Conservation (phyloP, 2,329 filamentous ascomycete species). For the Aureobasidium sp. region DNA sequence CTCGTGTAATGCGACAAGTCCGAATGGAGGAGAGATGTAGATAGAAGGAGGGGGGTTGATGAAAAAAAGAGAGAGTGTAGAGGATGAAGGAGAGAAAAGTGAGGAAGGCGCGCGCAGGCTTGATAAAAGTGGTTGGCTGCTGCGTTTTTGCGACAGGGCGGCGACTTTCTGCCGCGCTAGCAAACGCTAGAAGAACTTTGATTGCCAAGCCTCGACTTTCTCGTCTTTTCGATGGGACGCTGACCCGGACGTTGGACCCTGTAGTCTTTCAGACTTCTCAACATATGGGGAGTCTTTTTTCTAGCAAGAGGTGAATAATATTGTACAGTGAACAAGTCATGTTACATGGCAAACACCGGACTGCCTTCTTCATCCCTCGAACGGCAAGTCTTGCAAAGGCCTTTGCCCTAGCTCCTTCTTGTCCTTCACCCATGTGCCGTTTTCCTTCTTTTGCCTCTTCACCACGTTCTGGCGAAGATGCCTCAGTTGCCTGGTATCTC, state of each 20-base stretch:
- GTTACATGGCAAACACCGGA: not conserved
- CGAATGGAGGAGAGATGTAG: not conserved
- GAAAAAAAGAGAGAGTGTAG: not conserved
- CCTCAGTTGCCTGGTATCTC: conserved; percentile 9
- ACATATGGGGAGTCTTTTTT: not conserved
- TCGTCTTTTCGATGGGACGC: not conserved
- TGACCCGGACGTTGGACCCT: not conserved
- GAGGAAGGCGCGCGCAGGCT: not conserved
- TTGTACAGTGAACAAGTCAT: not conserved
- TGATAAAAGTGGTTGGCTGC: conserved; percentile 9
- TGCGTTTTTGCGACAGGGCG: conserved; percentile 10
- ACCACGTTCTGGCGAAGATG: not conserved
- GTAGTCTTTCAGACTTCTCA: not conserved
- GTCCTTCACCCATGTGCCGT: conserved; percentile 3
- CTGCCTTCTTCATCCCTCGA: not conserved
- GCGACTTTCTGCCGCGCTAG: conserved; percentile 8
- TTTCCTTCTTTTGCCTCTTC: conserved; percentile 1
- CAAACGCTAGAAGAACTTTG: conserved; percentile 12
- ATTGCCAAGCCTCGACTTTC: not conserved
- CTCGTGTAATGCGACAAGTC: not conserved
- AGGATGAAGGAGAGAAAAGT: conserved; percentile 4
- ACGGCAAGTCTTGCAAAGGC: not conserved
- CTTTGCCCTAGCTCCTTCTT: not conserved
- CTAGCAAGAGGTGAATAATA: not conserved
- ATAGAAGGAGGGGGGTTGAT: not conserved